Percentiles rank a stretch among this genome's conserved stretches.
These are phyloP conservation scores for Penicillium sp. DNA, from an alignment of 2,329 filamentous ascomycete genomes.

Conservation along the genomic window DNA sequence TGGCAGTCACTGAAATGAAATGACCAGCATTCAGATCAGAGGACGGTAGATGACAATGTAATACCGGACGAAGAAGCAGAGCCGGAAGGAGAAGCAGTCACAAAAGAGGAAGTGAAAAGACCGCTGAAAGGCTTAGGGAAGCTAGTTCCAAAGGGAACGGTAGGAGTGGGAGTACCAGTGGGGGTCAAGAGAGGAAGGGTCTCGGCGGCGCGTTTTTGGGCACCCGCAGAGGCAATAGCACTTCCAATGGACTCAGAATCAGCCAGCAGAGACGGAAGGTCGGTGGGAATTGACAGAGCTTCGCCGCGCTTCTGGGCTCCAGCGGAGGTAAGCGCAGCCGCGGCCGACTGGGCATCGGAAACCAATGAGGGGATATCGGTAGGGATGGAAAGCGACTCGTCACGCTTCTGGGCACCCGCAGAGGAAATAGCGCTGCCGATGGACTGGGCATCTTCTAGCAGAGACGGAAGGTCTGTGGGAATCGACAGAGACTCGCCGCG, in stretches of 20 bases:
- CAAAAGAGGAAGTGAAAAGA: not conserved
- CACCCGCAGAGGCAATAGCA: conserved; percentile 4
- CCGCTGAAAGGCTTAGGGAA: not conserved
- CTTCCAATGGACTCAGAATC: conserved; percentile 10
- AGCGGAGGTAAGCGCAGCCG: conserved; percentile 1
- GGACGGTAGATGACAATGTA: not conserved
- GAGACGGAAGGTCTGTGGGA: conserved; percentile 11
- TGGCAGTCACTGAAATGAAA: too few species aligned
- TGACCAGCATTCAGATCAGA: not conserved
- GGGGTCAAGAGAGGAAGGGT: conserved; percentile 9
- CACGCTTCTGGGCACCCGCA: conserved; percentile 5
- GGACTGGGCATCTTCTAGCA: conserved; percentile 12
- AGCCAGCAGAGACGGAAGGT: conserved; percentile 9
- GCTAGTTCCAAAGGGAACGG: conserved; percentile 8
- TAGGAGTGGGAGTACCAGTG: conserved; percentile 7
- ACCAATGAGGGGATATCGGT: conserved; percentile 13
- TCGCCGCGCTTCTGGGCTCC: conserved; percentile 10
- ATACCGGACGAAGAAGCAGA: not conserved
- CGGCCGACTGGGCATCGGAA: not conserved
- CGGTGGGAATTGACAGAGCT: conserved; percentile 4
- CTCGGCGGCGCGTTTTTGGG: conserved; percentile 13
- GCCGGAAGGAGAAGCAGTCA: not conserved
- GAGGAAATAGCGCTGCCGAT: conserved; percentile 9
- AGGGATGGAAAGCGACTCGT: conserved; percentile 6
- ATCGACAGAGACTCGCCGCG: conserved; percentile 6